Conservation (phyloP, 2,329 filamentous ascomycete species). For the Aureobasidium namibiae region DNA sequence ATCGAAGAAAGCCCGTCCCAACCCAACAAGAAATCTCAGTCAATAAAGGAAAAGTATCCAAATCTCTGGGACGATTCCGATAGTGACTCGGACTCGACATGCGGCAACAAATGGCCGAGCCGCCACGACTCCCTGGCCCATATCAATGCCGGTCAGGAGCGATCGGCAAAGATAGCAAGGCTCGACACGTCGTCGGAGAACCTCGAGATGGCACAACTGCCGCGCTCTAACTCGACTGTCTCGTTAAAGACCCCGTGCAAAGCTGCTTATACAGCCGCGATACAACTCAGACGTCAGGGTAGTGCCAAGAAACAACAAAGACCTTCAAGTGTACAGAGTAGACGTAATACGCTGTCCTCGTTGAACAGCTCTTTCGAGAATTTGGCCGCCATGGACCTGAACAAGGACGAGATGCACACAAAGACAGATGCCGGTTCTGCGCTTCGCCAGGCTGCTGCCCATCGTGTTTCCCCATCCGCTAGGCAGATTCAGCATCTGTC, state of each 20-base stretch:
- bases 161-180: conserved; percentile 23
- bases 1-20: conserved; percentile 29
- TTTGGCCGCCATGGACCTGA: conserved; percentile 14
- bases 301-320: conserved; percentile 19
- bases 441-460: conserved; percentile 32
- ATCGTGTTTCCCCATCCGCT: conserved; percentile 28
- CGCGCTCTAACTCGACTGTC: conserved; percentile 24
- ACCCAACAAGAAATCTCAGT: conserved; percentile 31
- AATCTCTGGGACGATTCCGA: conserved; percentile 36
- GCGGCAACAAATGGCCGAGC: conserved; percentile 19
- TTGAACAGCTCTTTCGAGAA: conserved; percentile 16
- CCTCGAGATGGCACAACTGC: conserved; percentile 26
- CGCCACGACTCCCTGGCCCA: conserved; percentile 25
- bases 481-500: conserved; percentile 20
- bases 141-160: conserved; percentile 19
- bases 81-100: conserved; percentile 26
- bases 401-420: conserved; percentile 8
- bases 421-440: conserved; percentile 30
- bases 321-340: conserved; percentile 10
- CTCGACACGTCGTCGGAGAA: conserved; percentile 28
- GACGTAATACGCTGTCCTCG: conserved; percentile 16
- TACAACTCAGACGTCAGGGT: conserved; percentile 25
- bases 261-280: conserved; percentile 26
- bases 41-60: conserved; percentile 34
- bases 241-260: conserved; percentile 27